phyloP scores from a whole-genome alignment of 257 asterid genomes.

The Solanum lycopersicoides region DNA sequence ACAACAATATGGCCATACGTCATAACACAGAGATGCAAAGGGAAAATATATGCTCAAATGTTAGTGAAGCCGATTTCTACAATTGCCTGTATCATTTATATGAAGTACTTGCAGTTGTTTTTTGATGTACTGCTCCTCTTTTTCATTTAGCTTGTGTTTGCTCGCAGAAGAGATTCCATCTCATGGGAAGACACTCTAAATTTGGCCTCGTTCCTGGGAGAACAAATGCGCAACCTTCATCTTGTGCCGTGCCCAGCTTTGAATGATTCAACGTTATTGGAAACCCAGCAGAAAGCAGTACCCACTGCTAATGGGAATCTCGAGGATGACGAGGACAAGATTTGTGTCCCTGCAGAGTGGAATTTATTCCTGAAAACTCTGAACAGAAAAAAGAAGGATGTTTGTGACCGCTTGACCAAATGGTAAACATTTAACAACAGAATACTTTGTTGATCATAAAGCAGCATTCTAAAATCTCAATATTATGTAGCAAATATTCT shows the following conservation, averaged over 20 bases:
- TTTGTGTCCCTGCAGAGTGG: conserved; percentile 39
- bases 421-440: conserved; percentile 42
- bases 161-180: conserved; percentile 70
- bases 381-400: conserved; percentile 56
- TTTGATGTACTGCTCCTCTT: neutral
- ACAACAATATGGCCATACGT: conserved; percentile 70
- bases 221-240: conserved; percentile 80
- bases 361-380: conserved; percentile 46
- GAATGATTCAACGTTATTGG: conserved; percentile 14
- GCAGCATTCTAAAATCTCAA: neutral
- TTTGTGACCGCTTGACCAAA: conserved; percentile 44
- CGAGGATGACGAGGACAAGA: conserved; percentile 16
- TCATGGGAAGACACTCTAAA: conserved; percentile 49
- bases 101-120: conserved; percentile 1
- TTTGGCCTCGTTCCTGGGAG: conserved; percentile 85
- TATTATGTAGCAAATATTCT: neutral
- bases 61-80: conserved; percentile 23
- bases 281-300: conserved; percentile 22
- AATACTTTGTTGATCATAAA: neutral
- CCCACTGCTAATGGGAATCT: conserved; percentile 27
- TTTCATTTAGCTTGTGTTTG: conserved; percentile 7
- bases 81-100: neutral
- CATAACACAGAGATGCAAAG: conserved; percentile 79
- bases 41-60: conserved; percentile 81
- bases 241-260: conserved; percentile 49